Percentiles rank a stretch among this genome's conserved stretches.
These are phyloP conservation scores for Penicillium sp. DNA, from an alignment of 2,329 filamentous ascomycete species.

Conservation along the genomic window DNA sequence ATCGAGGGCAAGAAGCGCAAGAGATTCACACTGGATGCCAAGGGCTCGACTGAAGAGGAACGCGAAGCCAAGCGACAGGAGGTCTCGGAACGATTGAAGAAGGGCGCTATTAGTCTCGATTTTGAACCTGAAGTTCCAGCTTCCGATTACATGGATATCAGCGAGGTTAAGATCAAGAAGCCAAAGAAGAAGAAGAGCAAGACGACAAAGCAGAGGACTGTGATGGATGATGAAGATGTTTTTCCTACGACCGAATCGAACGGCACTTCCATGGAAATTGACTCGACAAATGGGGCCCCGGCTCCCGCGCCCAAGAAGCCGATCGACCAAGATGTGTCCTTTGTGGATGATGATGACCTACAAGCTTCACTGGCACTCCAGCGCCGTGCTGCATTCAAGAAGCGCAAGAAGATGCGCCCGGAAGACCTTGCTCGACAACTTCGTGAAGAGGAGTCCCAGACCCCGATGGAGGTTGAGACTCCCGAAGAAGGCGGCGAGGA, in stretches of 20 bases:
- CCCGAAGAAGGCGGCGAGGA: constrained; percentile 50
- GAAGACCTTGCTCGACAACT: constrained; percentile 83
- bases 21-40: constrained; percentile 77
- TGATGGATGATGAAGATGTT: constrained; percentile 57
- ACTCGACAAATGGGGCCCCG: constrained; percentile 48
- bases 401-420: constrained; percentile 78
- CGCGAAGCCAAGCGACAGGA: constrained; percentile 53
- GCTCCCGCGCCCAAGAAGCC: constrained; percentile 55
- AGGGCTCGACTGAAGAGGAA: constrained; percentile 65
- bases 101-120: constrained; percentile 72
- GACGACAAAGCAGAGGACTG: constrained; percentile 63
- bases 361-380: constrained; percentile 82
- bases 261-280: constrained; percentile 65
- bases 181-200: constrained; percentile 82
- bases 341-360: constrained; percentile 88
- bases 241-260: constrained; percentile 38
- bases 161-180: constrained; percentile 89
- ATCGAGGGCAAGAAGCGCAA: constrained; percentile 87
- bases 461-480: constrained; percentile 57
- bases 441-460: constrained; percentile 55
- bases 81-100: constrained; percentile 57
- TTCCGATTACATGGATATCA: constrained; percentile 84
- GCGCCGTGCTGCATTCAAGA: constrained; percentile 78
- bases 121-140: constrained; percentile 60
- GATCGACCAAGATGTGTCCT: constrained; percentile 60